Base-by-base conservation (phyloP, 2,329 filamentous ascomycete genomes). In the Clarireedia monteithiana region DNA sequence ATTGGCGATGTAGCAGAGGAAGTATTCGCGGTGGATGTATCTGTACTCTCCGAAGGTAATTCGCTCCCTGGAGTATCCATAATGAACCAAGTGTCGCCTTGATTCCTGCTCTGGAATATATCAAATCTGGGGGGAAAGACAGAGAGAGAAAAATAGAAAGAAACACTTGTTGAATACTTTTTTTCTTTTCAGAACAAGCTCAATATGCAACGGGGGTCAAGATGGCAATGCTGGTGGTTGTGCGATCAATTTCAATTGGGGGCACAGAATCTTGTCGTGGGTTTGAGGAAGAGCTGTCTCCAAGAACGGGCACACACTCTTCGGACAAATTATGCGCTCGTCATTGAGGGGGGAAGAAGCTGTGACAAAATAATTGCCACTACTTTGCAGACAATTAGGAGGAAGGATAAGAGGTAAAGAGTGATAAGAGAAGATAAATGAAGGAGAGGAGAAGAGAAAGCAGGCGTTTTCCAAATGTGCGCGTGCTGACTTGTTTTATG, bases 11-110 rank as follows among this genome's bases (percentile, higher is more conserved):
- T 38, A 50, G 57, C 23, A 53, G 57, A 60, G 50, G 61, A 59
- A 52, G 61, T 57, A 50, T 61, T 61, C 56, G 61, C 60, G 40
- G 60, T 58, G 44, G 62, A 62, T 27, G 60, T 67, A 55, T 69
- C 68, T 42, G 66, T 67, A 27, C 55, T 63, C 63, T 68, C 56
- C 52, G 49, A 51, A 46, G 58, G 58, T 48, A 59, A 36, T 12
- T 64, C 61, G 56, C 64, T 67, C 46, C 55, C 56, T 54, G 63
- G 57, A 23, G 59, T 57, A 15, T 65, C 65, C 64, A 67, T 67
- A 36, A n/a, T 59, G 42, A 54, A 40, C 56, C 26, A 48, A 50
- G 51, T 42, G n/a, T 36, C 23, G 47, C 45, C 34, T 55, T 50
- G 53, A 30, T 55, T 50, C 38, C 27, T 44, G 14, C 12, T 34